Evolutionary conservation across 2,329 filamentous ascomycete genomes (phyloP).

Genomic region (Xylaria sp.): DNA sequence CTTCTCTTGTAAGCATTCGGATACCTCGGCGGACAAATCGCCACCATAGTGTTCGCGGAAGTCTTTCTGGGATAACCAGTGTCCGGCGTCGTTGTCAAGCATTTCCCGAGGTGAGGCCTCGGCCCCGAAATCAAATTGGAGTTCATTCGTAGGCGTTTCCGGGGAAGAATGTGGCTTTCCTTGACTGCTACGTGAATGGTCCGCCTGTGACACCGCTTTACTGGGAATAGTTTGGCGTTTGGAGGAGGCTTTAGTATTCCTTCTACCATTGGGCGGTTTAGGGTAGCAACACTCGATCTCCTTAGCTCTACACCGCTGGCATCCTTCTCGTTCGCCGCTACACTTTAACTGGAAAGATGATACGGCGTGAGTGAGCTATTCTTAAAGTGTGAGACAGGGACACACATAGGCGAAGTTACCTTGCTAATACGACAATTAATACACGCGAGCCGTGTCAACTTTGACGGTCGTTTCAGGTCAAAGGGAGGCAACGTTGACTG

Average conservation of each 20-base stretch:
- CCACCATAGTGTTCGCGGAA: not conserved
- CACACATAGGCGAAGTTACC: not conserved
- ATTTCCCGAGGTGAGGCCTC: not conserved
- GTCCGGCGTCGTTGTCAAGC: not conserved
- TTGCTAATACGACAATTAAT: slow-evolving; percentile 16
- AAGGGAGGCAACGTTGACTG: not conserved
- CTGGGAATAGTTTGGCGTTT: slow-evolving; percentile 2
- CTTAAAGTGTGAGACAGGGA: not conserved
- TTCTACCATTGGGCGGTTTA: slow-evolving; percentile 1
- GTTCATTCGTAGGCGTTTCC: not conserved
- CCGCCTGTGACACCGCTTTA: not conserved
- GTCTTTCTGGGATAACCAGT: slow-evolving; percentile 14
- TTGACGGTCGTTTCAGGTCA: slow-evolving; percentile 10
- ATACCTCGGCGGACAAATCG: not conserved
- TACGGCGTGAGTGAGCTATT: slow-evolving; percentile 1
- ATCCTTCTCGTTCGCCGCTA: slow-evolving; percentile 12
- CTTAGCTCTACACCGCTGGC: slow-evolving; percentile 1
- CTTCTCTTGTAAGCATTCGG: slow-evolving; percentile 2
- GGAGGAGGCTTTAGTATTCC: not conserved
- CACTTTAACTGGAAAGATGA: slow-evolving; percentile 7
- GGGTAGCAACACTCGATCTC: slow-evolving; percentile 12
- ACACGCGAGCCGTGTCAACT: slow-evolving; percentile 6
- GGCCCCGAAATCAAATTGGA: not conserved
- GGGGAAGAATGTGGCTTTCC: slow-evolving; percentile 1
- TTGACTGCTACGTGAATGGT: not conserved